Evolutionary conservation across 2,329 filamentous ascomycete species (phyloP), one percentile per base, ranked within the genome.

Genomic region (Beauveria rudraprayagi): DNA sequence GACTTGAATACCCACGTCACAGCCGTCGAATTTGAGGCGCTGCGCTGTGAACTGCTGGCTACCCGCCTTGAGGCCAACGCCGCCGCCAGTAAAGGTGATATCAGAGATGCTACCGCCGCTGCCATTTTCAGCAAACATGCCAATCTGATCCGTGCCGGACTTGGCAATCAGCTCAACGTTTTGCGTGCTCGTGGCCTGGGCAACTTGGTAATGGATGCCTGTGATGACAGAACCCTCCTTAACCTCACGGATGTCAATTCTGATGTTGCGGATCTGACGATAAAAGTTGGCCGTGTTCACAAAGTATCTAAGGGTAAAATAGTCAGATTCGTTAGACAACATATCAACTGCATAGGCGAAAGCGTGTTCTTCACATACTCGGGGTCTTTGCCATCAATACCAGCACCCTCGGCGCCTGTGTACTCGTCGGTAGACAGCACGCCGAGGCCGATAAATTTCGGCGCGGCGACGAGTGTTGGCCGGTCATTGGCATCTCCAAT

Each of bases 41-140:
- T 84, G 79, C 65, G 84, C 85, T 7, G 85, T 88, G 68, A 88
- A 90, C 70, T 90, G 87, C 69, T 86, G 83, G 69, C 82, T 85
- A 26, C 83, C 84, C 37, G 28, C 60, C 14, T 64, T 41, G 22
- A 53, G 9, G 3, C 85, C 85, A 16, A 76, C 74, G 8, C 77
- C 78, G 65, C 83, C 82, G 61, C 83, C 81, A 65, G 78, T 79
- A 71, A 84, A 84, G 4, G 82, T 83, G 71, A 90, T 80, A 68
- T 89, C 85, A 54, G 85, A 72, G 64, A 75, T 70, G 61, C 71
- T 73, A 10, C 72, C 71, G 37, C 73, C 73, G 43, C 69, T 71
- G 28, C 73, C 73, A 37, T 67, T 68, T 48, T 68, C 65, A 9
- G 61, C 63, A 41, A 55, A 64, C 2, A 63, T 60, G 19, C 62